phyloP scores from a whole-genome alignment of 2,329 filamentous ascomycete genomes.

The Trichophyton rubrum region DNA sequence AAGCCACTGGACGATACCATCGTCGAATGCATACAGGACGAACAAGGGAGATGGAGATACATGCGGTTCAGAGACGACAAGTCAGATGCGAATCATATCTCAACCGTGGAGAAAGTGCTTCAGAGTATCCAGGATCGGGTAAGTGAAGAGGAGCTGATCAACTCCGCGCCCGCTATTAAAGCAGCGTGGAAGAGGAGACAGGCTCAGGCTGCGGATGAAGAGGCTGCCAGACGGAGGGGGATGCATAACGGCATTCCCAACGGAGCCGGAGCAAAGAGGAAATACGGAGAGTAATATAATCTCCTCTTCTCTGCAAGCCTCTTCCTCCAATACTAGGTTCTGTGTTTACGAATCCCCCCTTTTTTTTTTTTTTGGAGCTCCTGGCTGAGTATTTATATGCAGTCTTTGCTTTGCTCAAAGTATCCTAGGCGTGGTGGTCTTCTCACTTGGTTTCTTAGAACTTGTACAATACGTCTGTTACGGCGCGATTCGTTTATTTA shows the following conservation, averaged over 20 bases:
- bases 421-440: neutral
- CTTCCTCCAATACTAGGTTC: neutral
- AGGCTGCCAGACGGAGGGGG: constrained; percentile 13
- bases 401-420: too few relatives aligned
- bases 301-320: neutral
- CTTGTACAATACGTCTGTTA: neutral
- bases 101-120: constrained; percentile 71
- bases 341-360: neutral
- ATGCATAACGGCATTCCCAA: constrained; percentile 16
- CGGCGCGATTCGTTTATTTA: neutral
- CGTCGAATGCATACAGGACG: constrained; percentile 78
- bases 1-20: constrained; percentile 76
- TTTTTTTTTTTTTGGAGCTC: neutral
- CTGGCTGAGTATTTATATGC: neutral
- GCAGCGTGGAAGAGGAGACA: constrained; percentile 63
- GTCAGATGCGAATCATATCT: constrained; percentile 74
- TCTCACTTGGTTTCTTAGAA: neutral
- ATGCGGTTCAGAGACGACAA: constrained; percentile 91
- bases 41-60: constrained; percentile 65
- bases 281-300: constrained; percentile 27
- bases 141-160: constrained; percentile 66
- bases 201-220: constrained; percentile 21
- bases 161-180: constrained; percentile 56
- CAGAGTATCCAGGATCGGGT: constrained; percentile 82
- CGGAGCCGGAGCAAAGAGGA: constrained; percentile 29